Evolutionary conservation across 164 flowering plant species (phyloP), one percentile per base, ranked within the genome.

Genomic region (Vitis cinerea): DNA sequence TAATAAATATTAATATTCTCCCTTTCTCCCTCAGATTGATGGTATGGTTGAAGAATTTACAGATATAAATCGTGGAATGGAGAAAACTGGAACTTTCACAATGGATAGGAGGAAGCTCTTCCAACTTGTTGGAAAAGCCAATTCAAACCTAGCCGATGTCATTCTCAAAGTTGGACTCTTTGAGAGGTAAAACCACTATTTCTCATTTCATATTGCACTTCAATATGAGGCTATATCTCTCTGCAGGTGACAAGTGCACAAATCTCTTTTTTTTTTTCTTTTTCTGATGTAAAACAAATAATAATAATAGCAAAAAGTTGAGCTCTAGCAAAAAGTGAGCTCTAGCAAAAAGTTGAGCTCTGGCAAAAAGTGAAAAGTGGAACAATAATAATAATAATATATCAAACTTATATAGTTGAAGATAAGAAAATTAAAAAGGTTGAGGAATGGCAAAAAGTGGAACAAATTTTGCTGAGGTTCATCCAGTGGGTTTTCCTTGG

Each of bases 71-170:
- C 95, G 97, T 47, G 85, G 66, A 51, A 88, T 92, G 97, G 93
- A 88, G 74, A 88, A 88, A 82, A 84, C 82, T 27, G 97, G 97
- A 60, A 90, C 90, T 70, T 92, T 92, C 79, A 87, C 93, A 17
- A 90, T 92, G 97, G 73, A 84, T 10, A 75, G 93, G 78, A 90
- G 80, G 76, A 88, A 90, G 82, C 91, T 92, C 51, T 85, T 92
- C 80, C 90, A 90, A 73, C 92, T 92, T 71, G 95, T 92, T 66
- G 97, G 97, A 68, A 92, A 85, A 80, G 95, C 95, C 70, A 92
- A 92, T 78, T 90, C 97, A 50, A 89, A 85, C 78, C 73, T 92
- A 50, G 97, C 97, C 15, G 97, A 88, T 78, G 90, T 92, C 16
- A 92, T 92, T 81, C 82, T 92, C 49, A 92, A 84, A 86, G 93